These are phyloP conservation scores for Phaffia australis DNA, from an alignment of 768 basidiomycete species.

Conservation along the genomic window DNA sequence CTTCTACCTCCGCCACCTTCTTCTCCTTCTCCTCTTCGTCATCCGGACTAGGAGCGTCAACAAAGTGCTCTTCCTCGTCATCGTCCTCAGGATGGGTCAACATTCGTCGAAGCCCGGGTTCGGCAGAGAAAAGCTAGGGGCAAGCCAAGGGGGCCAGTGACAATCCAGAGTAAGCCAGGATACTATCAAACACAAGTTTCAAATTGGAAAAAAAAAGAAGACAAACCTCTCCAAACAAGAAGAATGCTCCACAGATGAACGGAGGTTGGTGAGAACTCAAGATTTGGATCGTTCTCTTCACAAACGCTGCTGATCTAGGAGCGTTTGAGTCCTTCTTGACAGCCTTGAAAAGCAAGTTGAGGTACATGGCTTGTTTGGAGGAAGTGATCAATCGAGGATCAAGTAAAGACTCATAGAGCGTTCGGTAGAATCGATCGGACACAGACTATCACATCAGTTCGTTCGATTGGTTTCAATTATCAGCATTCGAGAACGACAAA, in stretches of 20 bases:
- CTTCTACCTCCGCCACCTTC: slow-evolving; percentile 3
- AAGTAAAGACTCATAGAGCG: slow-evolving; percentile 77
- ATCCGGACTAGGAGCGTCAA: slow-evolving; percentile 31
- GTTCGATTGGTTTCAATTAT: not conserved
- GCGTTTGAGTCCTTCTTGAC: slow-evolving; percentile 56
- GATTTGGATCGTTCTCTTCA: slow-evolving; percentile 72
- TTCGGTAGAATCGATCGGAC: slow-evolving; percentile 49
- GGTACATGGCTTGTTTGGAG: slow-evolving; percentile 91
- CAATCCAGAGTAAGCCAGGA: slow-evolving; percentile 41
- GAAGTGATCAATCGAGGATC: slow-evolving; percentile 69
- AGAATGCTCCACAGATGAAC: slow-evolving; percentile 79
- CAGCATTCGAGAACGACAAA: not conserved
- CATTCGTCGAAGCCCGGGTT: slow-evolving; percentile 45
- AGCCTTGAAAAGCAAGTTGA: slow-evolving; percentile 85
- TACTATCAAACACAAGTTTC: slow-evolving; percentile 40
- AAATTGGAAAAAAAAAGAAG: not conserved
- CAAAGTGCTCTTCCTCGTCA: slow-evolving; percentile 36
- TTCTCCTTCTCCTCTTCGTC: slow-evolving; percentile 10
- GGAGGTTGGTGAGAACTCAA: slow-evolving; percentile 65
- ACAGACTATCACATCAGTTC: slow-evolving; percentile 30
- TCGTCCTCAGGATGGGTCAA: slow-evolving; percentile 41
- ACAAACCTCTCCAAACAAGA: slow-evolving; percentile 66
- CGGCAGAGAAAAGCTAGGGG: slow-evolving; percentile 46
- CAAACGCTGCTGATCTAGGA: slow-evolving; percentile 56
- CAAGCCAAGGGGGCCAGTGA: slow-evolving; percentile 33